Evolutionary conservation across 2,329 filamentous ascomycete genomes (phyloP), one percentile per base, ranked within the genome.

Genomic region (Didymellaceae sp.): DNA sequence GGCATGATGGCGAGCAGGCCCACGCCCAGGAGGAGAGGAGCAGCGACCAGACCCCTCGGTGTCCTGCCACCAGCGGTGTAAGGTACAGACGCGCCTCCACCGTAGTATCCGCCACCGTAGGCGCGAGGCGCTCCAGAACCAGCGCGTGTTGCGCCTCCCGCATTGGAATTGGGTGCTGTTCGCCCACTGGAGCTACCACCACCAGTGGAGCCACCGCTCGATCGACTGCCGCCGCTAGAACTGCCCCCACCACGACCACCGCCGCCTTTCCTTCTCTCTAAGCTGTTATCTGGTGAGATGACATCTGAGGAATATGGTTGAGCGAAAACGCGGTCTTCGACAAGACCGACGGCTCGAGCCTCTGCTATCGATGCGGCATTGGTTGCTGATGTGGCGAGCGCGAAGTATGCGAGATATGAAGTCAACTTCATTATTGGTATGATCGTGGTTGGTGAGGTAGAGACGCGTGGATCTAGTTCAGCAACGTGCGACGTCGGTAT

Each of bases 61-160:
- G 78, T 78, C 10, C 48, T 52, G 0, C 30, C n/a, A 6, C 86
- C 87, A 2, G 87, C 58, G 2, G 62, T 54, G 72, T 89, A 93
- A 2, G 89, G 87, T 0, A 68, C 66, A 2, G 75, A 53, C 0
- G 85, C 80, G 18, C 72, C 72, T 39, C 89, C 89, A 28, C 82
- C 81, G 65, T 91, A 91, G 70, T 81, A 89, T 42, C 67, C 62
- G 6, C 86, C 86, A 34, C 84, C 86, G 62, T 81, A 90, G 1
- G 65, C 54, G 3, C 83, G 84, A 13, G 75, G 62, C 1, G 80
- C 74, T 13, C 87, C 86, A 42, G 80, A 82, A 51, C 87, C 86
- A 6, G 77, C 73, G 4, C 73, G 78, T 3, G 86, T 86, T 7
- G 63, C 28, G 22, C 75, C 73, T 34, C 75, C 74, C 5, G 57